Evolutionary conservation across 2,329 filamentous ascomycete genomes (phyloP).

Genomic region (Elsinoe perseae): DNA sequence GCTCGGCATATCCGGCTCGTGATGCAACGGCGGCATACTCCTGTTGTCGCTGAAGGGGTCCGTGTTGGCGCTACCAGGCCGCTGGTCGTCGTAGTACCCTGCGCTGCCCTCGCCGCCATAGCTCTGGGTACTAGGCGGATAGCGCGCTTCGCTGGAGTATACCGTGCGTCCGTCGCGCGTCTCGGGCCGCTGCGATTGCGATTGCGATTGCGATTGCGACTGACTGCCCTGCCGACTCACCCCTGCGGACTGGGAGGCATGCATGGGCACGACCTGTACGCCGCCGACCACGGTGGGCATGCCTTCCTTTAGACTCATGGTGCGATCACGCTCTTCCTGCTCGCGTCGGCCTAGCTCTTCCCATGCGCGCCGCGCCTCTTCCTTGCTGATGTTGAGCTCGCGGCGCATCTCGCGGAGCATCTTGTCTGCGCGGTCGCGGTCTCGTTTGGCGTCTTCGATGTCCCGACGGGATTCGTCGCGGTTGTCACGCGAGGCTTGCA

Average conservation of each 20-base stretch:
- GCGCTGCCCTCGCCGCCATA: neutral
- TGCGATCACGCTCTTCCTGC: conserved; percentile 84
- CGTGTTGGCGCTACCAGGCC: conserved; percentile 49
- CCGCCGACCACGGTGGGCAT: conserved; percentile 84
- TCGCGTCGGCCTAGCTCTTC: conserved; percentile 90
- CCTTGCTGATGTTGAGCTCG: conserved; percentile 88
- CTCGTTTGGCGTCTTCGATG: conserved; percentile 58
- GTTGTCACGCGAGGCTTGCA: conserved; percentile 66
- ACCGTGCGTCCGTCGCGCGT: conserved; percentile 21
- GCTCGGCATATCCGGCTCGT: conserved; percentile 32
- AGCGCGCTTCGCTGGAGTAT: neutral
- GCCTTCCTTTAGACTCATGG: conserved; percentile 75
- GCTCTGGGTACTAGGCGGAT: conserved; percentile 7
- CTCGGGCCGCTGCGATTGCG: conserved; percentile 35
- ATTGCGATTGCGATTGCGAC: conserved; percentile 35
- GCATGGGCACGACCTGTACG: conserved; percentile 92
- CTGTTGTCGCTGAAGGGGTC: conserved; percentile 54
- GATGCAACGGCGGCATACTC: conserved; percentile 29
- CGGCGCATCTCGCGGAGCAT: conserved; percentile 84
- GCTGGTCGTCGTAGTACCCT: conserved; percentile 36
- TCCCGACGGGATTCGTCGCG: conserved; percentile 60
- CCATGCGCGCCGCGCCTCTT: conserved; percentile 92
- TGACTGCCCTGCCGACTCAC: conserved; percentile 45
- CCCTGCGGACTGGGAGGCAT: conserved; percentile 51
- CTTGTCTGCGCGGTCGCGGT: conserved; percentile 64